phyloP scores from a whole-genome alignment of 768 basidiomycete genomes.

The Tylopilus intermedius region DNA sequence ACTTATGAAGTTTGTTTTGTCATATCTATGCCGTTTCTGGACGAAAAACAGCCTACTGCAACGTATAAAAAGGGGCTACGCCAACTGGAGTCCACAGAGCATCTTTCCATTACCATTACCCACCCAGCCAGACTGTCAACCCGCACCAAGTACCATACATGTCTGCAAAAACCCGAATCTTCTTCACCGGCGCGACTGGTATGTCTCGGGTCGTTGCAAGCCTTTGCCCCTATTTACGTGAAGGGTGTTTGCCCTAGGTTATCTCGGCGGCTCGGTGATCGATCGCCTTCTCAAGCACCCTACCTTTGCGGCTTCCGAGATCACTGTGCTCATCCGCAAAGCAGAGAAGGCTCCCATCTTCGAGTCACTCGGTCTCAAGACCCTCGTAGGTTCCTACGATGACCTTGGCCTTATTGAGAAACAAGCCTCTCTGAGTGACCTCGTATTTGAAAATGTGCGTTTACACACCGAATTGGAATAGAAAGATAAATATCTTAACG shows the following conservation, averaged over 20 bases:
- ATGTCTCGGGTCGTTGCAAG: not conserved
- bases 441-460: constrained; percentile 39
- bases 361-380: constrained; percentile 22
- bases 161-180: constrained; percentile 18
- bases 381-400: constrained; percentile 40
- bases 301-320: constrained; percentile 18
- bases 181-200: constrained; percentile 22
- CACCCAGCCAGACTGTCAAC: not conserved
- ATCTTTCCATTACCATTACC: not conserved
- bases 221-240: not conserved
- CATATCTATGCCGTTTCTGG: not conserved
- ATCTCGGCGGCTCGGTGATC: constrained; percentile 32
- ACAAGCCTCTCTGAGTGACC: constrained; percentile 41
- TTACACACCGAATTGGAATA: not conserved
- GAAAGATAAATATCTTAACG: not conserved
- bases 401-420: constrained; percentile 41
- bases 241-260: constrained; percentile 20
- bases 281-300: constrained; percentile 27
- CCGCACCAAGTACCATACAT: not conserved
- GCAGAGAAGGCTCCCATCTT: constrained; percentile 21
- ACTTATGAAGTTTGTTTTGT: constrained; percentile 3
- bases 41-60: not conserved
- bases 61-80: constrained; percentile 4
- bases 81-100: not conserved
- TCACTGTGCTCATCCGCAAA: constrained; percentile 31